Conservation (phyloP, 2,329 filamentous ascomycete genomes). For the Aspergillus texensis region DNA sequence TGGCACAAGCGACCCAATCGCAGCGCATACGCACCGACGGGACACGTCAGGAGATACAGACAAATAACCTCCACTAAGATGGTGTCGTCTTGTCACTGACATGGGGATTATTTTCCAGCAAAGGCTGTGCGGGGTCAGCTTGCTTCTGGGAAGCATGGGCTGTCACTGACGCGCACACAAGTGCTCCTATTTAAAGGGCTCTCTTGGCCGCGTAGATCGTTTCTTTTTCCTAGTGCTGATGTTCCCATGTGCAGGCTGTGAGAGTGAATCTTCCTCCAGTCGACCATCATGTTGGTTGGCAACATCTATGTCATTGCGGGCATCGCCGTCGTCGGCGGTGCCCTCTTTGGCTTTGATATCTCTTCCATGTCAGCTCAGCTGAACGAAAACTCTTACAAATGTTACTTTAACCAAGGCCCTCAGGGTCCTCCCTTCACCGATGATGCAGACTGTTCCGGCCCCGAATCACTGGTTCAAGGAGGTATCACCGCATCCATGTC, state of each 20-base stretch:
- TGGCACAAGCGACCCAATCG: background rate
- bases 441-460: conserved; percentile 47
- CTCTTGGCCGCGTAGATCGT: background rate
- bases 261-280: background rate
- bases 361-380: conserved; percentile 40
- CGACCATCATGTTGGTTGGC: conserved; percentile 41
- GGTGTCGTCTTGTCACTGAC: background rate
- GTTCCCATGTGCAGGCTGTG: background rate
- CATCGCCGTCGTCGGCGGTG: conserved; percentile 49
- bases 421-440: conserved; percentile 61
- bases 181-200: background rate
- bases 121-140: background rate
- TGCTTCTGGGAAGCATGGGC: background rate
- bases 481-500: conserved; percentile 74
- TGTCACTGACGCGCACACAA: background rate
- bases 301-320: conserved; percentile 62
- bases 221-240: background rate
- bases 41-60: background rate
- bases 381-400: conserved; percentile 58
- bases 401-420: conserved; percentile 64
- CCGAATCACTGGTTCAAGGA: conserved; percentile 58
- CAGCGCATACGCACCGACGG: background rate
- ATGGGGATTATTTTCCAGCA: background rate
- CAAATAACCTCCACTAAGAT: background rate
- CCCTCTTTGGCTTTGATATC: conserved; percentile 39